phyloP scores from a whole-genome alignment of 257 asterid species.

The Lycium ferocissimum region DNA sequence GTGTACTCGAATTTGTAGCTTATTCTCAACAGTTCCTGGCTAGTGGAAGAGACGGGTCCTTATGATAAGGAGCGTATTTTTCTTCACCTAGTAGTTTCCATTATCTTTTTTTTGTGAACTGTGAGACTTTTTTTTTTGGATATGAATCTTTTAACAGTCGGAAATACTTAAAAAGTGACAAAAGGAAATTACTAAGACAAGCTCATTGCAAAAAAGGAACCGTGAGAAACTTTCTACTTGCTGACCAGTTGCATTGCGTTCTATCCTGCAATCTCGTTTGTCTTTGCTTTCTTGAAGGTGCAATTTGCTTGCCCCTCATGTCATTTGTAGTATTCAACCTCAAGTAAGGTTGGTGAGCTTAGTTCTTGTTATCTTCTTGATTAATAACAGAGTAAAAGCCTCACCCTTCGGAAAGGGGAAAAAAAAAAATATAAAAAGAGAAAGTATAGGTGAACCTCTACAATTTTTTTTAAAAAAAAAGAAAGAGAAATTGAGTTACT shows the following conservation, averaged over 20 bases:
- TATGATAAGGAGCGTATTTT: neutral
- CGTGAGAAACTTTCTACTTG: neutral
- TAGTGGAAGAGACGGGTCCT: neutral
- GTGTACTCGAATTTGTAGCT: neutral
- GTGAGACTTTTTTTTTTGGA: neutral
- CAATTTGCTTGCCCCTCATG: conserved; percentile 23
- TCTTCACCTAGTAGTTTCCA: neutral
- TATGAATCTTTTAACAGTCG: neutral
- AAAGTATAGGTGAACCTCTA: neutral
- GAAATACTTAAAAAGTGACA: neutral
- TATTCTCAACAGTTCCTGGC: neutral
- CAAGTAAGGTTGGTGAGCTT: neutral
- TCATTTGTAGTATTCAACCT: conserved; percentile 6
- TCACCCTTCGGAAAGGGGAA: neutral
- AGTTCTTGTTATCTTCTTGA: conserved; percentile 24
- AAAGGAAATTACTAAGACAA: neutral
- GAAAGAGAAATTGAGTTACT: conserved; percentile 4
- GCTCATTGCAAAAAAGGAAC: neutral
- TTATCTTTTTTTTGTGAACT: neutral
- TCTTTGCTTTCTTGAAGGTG: conserved; percentile 14
- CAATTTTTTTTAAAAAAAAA: neutral
- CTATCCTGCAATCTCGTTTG: neutral
- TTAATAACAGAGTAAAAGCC: neutral
- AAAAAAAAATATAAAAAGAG: too few species aligned
- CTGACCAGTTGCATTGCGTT: neutral